These are phyloP conservation scores for Paramecium octaurelia DNA, from an alignment of 73 alveolate genomes.

Conservation along the genomic window DNA sequence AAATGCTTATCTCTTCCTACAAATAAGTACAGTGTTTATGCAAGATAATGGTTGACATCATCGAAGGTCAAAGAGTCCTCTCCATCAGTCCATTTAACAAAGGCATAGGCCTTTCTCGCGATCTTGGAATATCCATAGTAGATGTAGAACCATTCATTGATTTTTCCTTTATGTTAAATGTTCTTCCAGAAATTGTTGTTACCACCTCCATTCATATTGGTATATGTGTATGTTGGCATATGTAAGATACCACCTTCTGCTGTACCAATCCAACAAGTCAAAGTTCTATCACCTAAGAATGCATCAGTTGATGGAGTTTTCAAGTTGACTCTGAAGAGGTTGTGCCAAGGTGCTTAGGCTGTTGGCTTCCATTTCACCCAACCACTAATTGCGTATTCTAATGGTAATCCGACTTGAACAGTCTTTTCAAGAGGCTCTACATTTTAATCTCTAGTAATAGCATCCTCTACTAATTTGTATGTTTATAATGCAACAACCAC, in stretches of 20 bases:
- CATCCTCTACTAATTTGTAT: background rate
- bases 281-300: constrained; percentile 34
- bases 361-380: constrained; percentile 46
- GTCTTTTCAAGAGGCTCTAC: background rate
- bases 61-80: constrained; percentile 18
- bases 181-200: background rate
- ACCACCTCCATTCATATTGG: constrained; percentile 38
- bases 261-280: constrained; percentile 24
- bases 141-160: constrained; percentile 14
- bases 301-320: constrained; percentile 52
- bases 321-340: constrained; percentile 37
- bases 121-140: constrained; percentile 42
- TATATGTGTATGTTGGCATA: constrained; percentile 23
- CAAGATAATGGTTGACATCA: background rate
- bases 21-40: background rate
- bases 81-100: constrained; percentile 37
- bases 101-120: background rate
- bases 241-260: constrained; percentile 45
- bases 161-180: background rate
- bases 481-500: background rate
- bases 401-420: constrained; percentile 13
- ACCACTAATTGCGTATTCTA: constrained; percentile 51
- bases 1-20: constrained; percentile 39
- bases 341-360: constrained; percentile 54
- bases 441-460: background rate